Evolutionary conservation across 352 stramenopile species (phyloP).

Genomic region (Pythium monospermum): DNA sequence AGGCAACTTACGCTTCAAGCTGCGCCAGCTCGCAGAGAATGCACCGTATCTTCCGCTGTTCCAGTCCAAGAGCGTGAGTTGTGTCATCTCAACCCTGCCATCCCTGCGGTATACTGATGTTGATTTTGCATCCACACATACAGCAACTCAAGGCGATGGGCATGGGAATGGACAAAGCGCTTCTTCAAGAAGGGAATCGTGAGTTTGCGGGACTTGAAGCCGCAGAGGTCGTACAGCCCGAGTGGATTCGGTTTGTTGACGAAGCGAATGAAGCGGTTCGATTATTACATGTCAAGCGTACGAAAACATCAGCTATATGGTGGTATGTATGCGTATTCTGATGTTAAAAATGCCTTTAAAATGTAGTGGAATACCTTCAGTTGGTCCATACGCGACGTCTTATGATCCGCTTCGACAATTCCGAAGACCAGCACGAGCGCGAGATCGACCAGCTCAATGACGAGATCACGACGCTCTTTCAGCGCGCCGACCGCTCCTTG

Average conservation of each 20-base stretch:
- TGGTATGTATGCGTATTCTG: not conserved
- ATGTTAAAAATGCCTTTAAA: not conserved
- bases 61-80: constrained; percentile 42
- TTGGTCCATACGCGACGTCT: constrained; percentile 68
- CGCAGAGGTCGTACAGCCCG: constrained; percentile 31
- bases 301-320: not conserved
- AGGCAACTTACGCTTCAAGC: constrained; percentile 51
- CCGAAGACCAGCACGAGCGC: constrained; percentile 56
- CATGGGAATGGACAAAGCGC: constrained; percentile 59
- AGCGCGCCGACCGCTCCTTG: constrained; percentile 56
- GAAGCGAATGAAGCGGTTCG: constrained; percentile 62
- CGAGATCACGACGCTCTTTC: constrained; percentile 62
- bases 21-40: constrained; percentile 39
- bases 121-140: not conserved
- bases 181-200: constrained; percentile 53
- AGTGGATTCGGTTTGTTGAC: constrained; percentile 60
- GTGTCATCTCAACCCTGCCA: too few relatives aligned
- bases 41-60: constrained; percentile 45
- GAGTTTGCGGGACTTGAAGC: constrained; percentile 32
- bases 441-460: constrained; percentile 67
- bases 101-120: not conserved
- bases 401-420: constrained; percentile 79
- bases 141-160: constrained; percentile 42
- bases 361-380: constrained; percentile 74
- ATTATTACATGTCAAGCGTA: constrained; percentile 67